Percentiles rank a stretch among this genome's conserved stretches.
Conservation (phyloP, 441 rosid genomes). For the Melianthus villosus region DNA sequence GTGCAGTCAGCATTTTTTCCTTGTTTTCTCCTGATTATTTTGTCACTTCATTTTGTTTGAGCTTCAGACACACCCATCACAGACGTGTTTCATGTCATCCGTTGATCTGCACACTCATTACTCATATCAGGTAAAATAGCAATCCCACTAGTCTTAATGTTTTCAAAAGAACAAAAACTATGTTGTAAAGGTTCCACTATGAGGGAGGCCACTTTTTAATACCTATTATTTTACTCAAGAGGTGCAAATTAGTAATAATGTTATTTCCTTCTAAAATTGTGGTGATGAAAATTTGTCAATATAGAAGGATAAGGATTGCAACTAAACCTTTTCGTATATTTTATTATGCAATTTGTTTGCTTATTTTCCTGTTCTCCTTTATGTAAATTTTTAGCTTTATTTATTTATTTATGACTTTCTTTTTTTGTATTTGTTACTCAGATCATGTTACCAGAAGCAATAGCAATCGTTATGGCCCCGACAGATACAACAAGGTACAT, state of each 20-base stretch:
- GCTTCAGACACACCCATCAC: slow-evolving; percentile 88
- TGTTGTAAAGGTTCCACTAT: too few relatives aligned
- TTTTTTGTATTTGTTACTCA: slow-evolving; percentile 11
- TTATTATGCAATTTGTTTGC: too few relatives aligned
- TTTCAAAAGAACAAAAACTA: too few relatives aligned
- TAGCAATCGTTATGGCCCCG: slow-evolving; percentile 94
- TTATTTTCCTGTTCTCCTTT: neutral
- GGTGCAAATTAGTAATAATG: too few relatives aligned
- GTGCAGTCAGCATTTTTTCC: neutral
- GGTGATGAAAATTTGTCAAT: too few relatives aligned
- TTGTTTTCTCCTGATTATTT: neutral
- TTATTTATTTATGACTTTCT: neutral
- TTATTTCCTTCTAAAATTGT: too few relatives aligned
- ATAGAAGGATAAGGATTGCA: too few relatives aligned
- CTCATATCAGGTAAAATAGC: slow-evolving; percentile 78
- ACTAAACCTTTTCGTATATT: too few relatives aligned
- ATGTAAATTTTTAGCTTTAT: neutral
- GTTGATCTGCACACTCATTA: slow-evolving; percentile 96
- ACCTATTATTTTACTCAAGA: too few relatives aligned
- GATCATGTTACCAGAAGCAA: slow-evolving; percentile 93
- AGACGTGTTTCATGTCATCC: slow-evolving; percentile 95
- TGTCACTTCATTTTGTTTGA: slow-evolving; percentile 3
- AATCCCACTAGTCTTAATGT: too few relatives aligned
- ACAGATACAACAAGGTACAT: slow-evolving; percentile 56
- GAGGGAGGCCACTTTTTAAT: too few relatives aligned